Evolutionary conservation across 192 early-diverging fungal species (phyloP).

Genomic region (Fimicolochytrium jonesii): DNA sequence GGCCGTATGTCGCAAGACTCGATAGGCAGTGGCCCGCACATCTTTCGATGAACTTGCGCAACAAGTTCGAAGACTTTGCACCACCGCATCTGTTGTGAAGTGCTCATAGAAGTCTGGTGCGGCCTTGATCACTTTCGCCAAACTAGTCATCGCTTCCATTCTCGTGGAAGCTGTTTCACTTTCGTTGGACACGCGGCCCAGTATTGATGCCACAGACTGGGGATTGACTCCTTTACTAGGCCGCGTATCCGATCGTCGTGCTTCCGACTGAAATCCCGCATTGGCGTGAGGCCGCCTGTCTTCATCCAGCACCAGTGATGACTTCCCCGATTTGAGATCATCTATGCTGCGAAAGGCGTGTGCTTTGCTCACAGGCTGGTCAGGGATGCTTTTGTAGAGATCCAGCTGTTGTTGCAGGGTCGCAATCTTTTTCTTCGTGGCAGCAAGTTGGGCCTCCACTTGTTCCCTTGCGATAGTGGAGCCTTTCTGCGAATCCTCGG

Average conservation of each 20-base stretch:
- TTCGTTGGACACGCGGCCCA: neutral
- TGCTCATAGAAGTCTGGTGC: neutral
- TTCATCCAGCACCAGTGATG: no score
- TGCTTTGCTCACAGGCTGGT: no score
- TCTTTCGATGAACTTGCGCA: constrained; percentile 47
- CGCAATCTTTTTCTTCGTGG: constrained; percentile 21
- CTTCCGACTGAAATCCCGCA: no score
- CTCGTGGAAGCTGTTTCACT: neutral
- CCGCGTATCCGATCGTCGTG: no score
- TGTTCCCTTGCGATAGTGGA: constrained; percentile 21
- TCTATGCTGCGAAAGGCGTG: no score
- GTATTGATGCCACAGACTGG: neutral
- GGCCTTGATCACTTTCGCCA: neutral
- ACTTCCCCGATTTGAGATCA: no score
- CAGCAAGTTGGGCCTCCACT: constrained; percentile 20
- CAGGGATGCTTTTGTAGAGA: constrained; percentile 23
- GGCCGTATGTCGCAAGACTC: constrained; percentile 59
- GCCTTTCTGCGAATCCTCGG: constrained; percentile 15
- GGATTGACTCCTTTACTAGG: constrained; percentile 9
- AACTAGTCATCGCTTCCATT: constrained; percentile 9
- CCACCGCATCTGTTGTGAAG: neutral
- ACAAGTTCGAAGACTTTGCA: constrained; percentile 36
- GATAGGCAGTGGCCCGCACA: constrained; percentile 57
- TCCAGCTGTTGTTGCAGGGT: constrained; percentile 22
- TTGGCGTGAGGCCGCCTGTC: no score